Evolutionary conservation across 306 rosid species (phyloP).

Genomic region (Quercus parvula): DNA sequence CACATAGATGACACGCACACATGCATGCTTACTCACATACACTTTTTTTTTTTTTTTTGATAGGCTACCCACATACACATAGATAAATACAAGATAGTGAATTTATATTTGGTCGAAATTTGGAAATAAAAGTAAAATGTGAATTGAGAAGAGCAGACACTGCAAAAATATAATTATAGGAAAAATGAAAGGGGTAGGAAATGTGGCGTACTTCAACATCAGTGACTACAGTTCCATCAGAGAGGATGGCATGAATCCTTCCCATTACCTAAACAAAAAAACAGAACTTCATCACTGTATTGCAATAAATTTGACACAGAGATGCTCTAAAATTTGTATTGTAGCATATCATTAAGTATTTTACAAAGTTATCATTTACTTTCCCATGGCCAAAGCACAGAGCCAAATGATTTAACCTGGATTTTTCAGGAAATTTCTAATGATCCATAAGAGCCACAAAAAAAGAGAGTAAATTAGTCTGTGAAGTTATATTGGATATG

Average conservation of each 20-base stretch:
- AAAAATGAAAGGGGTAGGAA: not conserved
- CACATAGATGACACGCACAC: not conserved
- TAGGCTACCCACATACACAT: too few relatives aligned
- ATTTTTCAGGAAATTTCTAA: too few relatives aligned
- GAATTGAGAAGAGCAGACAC: not conserved
- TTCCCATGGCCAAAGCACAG: too few relatives aligned
- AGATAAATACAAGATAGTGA: not conserved
- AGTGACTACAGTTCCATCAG: constrained; percentile 82
- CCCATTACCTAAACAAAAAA: constrained; percentile 73
- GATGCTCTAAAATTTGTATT: not conserved
- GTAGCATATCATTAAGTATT: not conserved
- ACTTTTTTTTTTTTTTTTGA: not conserved
- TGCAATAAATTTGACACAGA: not conserved
- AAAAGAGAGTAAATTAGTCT: too few relatives aligned
- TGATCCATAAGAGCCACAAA: too few relatives aligned
- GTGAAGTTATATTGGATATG: too few relatives aligned
- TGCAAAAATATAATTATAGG: not conserved
- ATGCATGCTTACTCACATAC: not conserved
- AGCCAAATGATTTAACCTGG: too few relatives aligned
- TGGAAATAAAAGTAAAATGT: not conserved
- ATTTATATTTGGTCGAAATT: not conserved
- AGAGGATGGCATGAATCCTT: constrained; percentile 84
- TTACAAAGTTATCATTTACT: too few relatives aligned
- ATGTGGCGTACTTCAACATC: constrained; percentile 75
- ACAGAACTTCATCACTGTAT: not conserved